These are phyloP conservation scores for Xylariales sp. DNA, from an alignment of 2,329 filamentous ascomycete genomes.

Conservation along the genomic window DNA sequence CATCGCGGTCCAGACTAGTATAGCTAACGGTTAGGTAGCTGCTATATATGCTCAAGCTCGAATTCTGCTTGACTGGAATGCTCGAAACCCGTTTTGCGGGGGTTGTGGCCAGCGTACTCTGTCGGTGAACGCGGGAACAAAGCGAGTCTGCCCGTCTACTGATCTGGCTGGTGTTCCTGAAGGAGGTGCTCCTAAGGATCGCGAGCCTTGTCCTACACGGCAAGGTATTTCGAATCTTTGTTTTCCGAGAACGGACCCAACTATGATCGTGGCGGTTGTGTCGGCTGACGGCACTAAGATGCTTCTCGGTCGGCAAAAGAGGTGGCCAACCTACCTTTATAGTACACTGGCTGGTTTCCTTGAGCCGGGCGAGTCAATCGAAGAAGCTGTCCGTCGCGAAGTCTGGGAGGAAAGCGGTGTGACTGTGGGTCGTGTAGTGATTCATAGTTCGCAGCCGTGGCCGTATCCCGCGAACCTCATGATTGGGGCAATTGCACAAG, in stretches of 20 bases:
- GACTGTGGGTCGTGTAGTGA: constrained; percentile 67
- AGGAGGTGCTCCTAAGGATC: constrained; percentile 40
- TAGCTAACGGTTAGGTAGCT: no score
- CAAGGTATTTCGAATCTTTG: constrained; percentile 83
- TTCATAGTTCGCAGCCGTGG: constrained; percentile 84
- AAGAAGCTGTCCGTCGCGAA: constrained; percentile 78
- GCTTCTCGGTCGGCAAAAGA: constrained; percentile 78
- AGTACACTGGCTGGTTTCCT: constrained; percentile 84
- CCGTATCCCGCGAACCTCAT: constrained; percentile 81
- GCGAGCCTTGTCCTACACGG: constrained; percentile 73
- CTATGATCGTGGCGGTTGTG: constrained; percentile 90
- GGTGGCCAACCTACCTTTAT: constrained; percentile 83
- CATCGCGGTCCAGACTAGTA: no score
- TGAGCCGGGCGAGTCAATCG: constrained; percentile 78
- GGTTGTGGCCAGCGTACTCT: constrained; percentile 82
- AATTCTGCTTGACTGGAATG: constrained; percentile 90
- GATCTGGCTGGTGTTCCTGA: constrained; percentile 48
- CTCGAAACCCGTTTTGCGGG: constrained; percentile 85
- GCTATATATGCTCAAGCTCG: constrained; percentile 88
- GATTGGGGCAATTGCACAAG: constrained; percentile 85
- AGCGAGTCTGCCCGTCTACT: constrained; percentile 70
- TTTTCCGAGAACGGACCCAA: constrained; percentile 90
- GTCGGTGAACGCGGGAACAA: constrained; percentile 73
- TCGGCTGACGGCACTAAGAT: constrained; percentile 72
- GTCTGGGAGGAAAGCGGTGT: constrained; percentile 86